Conservation (phyloP, 176 grass and related monocot species). For the Tuctoria greenei region DNA sequence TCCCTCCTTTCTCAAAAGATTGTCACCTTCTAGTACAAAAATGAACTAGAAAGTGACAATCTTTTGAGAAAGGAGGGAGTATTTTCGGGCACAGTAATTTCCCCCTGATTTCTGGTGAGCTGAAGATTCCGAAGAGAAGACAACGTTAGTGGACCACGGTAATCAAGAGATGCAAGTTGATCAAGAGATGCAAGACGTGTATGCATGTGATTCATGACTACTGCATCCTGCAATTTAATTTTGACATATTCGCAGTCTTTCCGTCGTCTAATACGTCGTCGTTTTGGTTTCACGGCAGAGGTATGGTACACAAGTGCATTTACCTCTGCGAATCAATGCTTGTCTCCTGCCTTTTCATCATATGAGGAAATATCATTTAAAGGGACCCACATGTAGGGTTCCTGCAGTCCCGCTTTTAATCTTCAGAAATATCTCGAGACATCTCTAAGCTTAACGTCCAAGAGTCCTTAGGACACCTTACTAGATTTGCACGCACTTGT, state of each 20-base stretch:
- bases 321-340: conserved; percentile 35
- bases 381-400: conserved; percentile 24
- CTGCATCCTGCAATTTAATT: neutral
- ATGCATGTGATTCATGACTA: neutral
- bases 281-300: conserved; percentile 8
- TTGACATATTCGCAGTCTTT: conserved; percentile 5
- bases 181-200: neutral
- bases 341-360: conserved; percentile 30
- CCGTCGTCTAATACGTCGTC: neutral
- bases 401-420: neutral
- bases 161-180: too few relatives aligned
- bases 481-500: conserved; percentile 35
- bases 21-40: too few relatives aligned
- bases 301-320: conserved; percentile 20
- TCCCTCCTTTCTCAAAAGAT: too few relatives aligned
- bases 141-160: neutral
- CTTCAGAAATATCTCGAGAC: conserved; percentile 15
- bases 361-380: neutral
- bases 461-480: conserved; percentile 35
- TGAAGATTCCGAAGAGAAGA: neutral
- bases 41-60: too few relatives aligned
- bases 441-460: conserved; percentile 35
- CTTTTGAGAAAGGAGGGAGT: too few relatives aligned
- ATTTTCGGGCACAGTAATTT: neutral
- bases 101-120: neutral